Percentiles rank a stretch among this genome's conserved stretches.
phyloP scores from a whole-genome alignment of 1,139 yeast genomes.

The Saccharomyces hybrid region DNA sequence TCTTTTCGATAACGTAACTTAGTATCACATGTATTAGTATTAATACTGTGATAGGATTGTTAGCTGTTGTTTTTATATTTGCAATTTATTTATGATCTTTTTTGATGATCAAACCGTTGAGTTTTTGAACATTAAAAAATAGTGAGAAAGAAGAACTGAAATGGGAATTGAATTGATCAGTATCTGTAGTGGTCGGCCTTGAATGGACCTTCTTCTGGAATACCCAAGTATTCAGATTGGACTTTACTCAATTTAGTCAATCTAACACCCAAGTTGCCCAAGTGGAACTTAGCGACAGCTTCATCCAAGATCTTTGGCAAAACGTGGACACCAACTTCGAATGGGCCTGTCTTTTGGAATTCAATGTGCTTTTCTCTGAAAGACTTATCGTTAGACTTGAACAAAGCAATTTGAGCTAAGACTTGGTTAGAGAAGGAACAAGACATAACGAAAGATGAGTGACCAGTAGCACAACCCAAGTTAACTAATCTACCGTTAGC shows the following conservation, averaged over 20 bases:
- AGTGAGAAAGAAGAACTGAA: not conserved
- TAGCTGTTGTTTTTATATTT: not conserved
- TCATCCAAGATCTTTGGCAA: constrained; percentile 98
- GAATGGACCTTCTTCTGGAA: constrained; percentile 93
- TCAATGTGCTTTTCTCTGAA: constrained; percentile 82
- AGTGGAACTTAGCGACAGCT: constrained; percentile 97
- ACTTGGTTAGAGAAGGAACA: constrained; percentile 99
- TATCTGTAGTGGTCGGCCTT: constrained; percentile 98
- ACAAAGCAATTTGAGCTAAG: constrained; percentile 97
- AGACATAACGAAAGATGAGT: constrained; percentile 98
- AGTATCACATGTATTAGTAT: constrained; percentile 1
- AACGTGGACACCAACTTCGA: constrained; percentile 88
- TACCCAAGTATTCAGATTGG: constrained; percentile 94
- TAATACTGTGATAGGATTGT: constrained; percentile 1
- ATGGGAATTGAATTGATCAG: constrained; percentile 36
- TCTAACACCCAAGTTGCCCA: constrained; percentile 88
- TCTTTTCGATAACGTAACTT: constrained; percentile 5
- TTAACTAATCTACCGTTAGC: constrained; percentile 99
- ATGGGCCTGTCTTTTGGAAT: constrained; percentile 89
- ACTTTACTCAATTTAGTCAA: constrained; percentile 68
- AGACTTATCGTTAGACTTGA: constrained; percentile 75
- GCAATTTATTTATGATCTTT: constrained; percentile 1
- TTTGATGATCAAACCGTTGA: constrained; percentile 14
- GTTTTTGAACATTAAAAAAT: constrained; percentile 7
- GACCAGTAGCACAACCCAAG: constrained; percentile 99